phyloP scores from a whole-genome alignment of 768 basidiomycete genomes.

The Russula vinacea region DNA sequence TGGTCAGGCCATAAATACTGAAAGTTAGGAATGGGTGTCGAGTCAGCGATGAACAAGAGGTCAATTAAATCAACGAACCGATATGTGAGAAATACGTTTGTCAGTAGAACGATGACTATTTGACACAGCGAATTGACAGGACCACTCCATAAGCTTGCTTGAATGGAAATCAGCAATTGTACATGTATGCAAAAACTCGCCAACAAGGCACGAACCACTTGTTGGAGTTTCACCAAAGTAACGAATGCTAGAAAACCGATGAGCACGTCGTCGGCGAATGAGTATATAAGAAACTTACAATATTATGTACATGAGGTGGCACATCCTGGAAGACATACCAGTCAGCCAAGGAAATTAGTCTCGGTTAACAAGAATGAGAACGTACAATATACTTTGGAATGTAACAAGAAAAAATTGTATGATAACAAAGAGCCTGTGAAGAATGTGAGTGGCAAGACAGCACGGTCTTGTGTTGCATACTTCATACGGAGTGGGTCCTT shows the following conservation, averaged over 20 bases:
- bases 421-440: conserved; percentile 3
- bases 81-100: neutral
- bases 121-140: conserved; percentile 7
- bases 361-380: neutral
- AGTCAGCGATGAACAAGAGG: neutral
- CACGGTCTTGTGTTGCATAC: neutral
- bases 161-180: neutral
- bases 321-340: neutral
- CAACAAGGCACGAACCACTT: neutral
- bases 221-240: neutral
- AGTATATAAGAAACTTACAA: neutral
- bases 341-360: neutral
- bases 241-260: neutral
- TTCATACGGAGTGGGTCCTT: neutral
- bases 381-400: conserved; percentile 1
- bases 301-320: neutral
- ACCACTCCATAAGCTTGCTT: conserved; percentile 1
- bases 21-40: neutral
- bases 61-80: conserved; percentile 1
- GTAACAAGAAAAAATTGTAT: conserved; percentile 1
- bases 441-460: neutral
- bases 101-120: neutral
- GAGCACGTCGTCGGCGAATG: neutral
- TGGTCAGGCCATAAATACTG: neutral
- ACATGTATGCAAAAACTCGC: neutral